Evolutionary conservation across 1,284 basidiomycete species (phyloP), one percentile per base, ranked within the genome.

Genomic region (Amylostereum areolatum): DNA sequence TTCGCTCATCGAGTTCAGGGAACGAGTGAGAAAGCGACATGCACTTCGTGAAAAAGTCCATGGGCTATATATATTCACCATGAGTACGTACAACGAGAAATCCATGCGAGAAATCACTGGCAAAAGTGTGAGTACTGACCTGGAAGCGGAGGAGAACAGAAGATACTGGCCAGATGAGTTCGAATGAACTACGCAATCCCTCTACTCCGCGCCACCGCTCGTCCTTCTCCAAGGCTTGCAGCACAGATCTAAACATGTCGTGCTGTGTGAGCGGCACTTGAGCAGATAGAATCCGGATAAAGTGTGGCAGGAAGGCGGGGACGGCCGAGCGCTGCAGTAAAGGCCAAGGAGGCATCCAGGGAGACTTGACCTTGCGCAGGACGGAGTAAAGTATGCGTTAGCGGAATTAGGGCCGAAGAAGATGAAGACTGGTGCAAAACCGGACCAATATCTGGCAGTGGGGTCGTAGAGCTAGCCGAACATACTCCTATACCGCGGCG

Each of bases 41-140:
- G 36, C 52, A 53, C 37, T 64, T 61, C 61, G 70, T 59, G 54
- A 66, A 65, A 55, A 69, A 59, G 55, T 72, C 65, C 62, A 73
- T 58, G 46, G 73, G 66, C 70, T 74, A 57, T 53, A 54, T 42
- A 56, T 45, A 41, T 65, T 64, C 4, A 35, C 10, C 45, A 27
- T 57, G 36, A 57, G 51, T 49, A 58, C 27, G 36, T 47, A 35
- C 12, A 27, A 46, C 11, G 11, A 40, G 18, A 41, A 46, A 35
- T 25, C 5, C 7, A 25, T 47, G 39, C 18, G 27, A 30, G 34
- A 18, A 39, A 46, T 9, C 12, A 40, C 33, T 5, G 54, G 43
- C 45, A 54, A 51, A 47, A 49, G 49, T 52, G 49, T 58, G 47
- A 54, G 56, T 51, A 66, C 72, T 66, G 50, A 77, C 75, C 72